Base-by-base conservation (phyloP, 495 filamentous ascomycete genomes). In the Daldinia loculata region DNA sequence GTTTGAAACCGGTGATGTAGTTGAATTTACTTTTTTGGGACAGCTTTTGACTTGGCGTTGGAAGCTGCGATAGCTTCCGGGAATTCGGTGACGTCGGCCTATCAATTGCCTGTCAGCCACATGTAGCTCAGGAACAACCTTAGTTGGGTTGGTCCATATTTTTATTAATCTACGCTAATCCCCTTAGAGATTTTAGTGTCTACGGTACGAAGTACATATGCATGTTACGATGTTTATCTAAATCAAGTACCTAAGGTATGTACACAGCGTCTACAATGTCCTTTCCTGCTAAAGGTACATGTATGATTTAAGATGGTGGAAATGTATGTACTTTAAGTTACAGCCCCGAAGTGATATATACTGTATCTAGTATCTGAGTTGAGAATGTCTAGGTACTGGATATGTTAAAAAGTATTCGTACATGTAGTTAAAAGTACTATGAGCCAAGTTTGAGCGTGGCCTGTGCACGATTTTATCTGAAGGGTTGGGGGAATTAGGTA, bases 1-100 rank as follows among this genome's bases (percentile, higher is more conserved):
- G 55, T 55, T 0, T 58, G 41, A 14, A 6, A 30, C 29, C 30
- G 38, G 36, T 12, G 29, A 45, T 67, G 70, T 61, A 12, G 61
- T 70, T 61, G 26, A 36, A 51, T 66, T 58, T 71, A n/a, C 67
- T 56, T 56, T 56, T 68, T 63, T 63, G 74, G 74, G 74, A 67
- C 61, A 63, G 51, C 66, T 66, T 73, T 36, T 50, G 34, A 12
- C 6, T 17, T 51, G 55, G 56, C 17, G 56, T 68, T 62, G 56
- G 56, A 63, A 29, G 65, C 43, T 56, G 26, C 41, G 34, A 61
- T 50, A 66, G 26, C 48, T 63, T 29, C 56, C 56, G 50, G 24
- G 61, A 58, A 61, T 57, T 17, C 26, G 58, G 64, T 71, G 72
- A 71, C 58, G 69, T 69, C 58, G 56, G 55, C 45, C 56, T 63